Base-by-base conservation (phyloP, 1,284 basidiomycete genomes). In the Vanrija pseudolonga region DNA sequence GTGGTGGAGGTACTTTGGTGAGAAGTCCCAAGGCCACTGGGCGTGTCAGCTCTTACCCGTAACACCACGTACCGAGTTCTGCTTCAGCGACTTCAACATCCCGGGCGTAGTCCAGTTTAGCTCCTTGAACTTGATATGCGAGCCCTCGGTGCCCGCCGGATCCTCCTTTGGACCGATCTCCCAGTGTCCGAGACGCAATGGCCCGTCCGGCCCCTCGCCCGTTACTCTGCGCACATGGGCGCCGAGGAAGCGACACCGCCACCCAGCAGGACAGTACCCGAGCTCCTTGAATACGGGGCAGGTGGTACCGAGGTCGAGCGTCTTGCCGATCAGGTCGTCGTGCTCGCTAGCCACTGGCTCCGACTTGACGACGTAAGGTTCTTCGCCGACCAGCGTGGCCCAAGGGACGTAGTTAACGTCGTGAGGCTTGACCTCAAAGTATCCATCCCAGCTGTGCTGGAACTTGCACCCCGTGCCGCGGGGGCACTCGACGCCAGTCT, bases 171-270 rank as follows among this genome's bases (percentile, higher is more conserved):
- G 84, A 82, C 50, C 18, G n/a, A 54, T 40, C 36, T 50, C 42
- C 45, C 51, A 56, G 8, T 49, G 45, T 32, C 47, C 49, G 24
- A 56, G 24, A 14, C 55, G 39, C 19, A 47, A 40, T 18, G 52
- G 47, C 18, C 38, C 45, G 23, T 50, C 50, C 14, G 22, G 23
- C 11, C 26, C 58, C 2, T 44, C 54, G 3, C 39, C 46, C 26
- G 55, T 54, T 18, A 54, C 44, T 36, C 53, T 55, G 45, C 45
- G 73, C 6, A 84, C 70, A 67, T 98, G 95, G 0, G 83, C 85
- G 12, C 88, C 87, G 4, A 96, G 82, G 76, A 89, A 96, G 2
- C 95, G 85, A 71, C 95, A 98, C 73, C 90, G 89, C 77, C 90
- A 87, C 5, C 91, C 95, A 60, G 84, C 84, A 49, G 85, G 85